Evolutionary conservation across 352 stramenopile genomes (phyloP), one percentile per base, ranked within the genome.

Genomic region (Phytophthora pseudosyringae): DNA sequence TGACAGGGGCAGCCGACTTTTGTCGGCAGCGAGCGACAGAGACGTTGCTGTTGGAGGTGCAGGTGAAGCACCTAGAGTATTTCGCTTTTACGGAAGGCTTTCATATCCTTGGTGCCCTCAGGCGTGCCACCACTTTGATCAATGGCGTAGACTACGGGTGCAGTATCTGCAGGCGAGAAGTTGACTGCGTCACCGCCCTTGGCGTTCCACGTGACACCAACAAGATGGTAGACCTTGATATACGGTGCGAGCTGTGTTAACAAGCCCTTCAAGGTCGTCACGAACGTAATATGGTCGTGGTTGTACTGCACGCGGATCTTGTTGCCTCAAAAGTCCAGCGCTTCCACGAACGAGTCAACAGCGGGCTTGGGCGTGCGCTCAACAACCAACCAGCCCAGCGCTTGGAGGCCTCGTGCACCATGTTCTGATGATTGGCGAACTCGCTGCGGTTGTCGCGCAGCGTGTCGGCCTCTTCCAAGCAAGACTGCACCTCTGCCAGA

Each of bases 241-340:
- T 99, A 99, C 11, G 66, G 77, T 67, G 96, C 91, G 52, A 99
- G 87, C 67, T 97, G 91, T 10, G 81, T 75, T 5, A 99, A 62
- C 32, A 98, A 64, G 31, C 67, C 81, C 78, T 99, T 99, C 62
- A 99, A 95, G 8, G 80, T 76, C 76, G 97, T 86, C 54, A 98
- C 98, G 66, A 98, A 99, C 18, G 83, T 85, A 51, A 98, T 86
- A 45, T 98, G 95, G 39, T 94, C 82, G 3, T 90, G 78, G 38
- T 95, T 98, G 81, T 91, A 98, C 71, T 98, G 89, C 73, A 98
- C 97, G 49, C 97, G 84, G 75, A 99, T 98, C 73, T 98, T 98
- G 81, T 99, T 99, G 44, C 93, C 93, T 93, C 96, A 99, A 77
- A 98, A 99, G 70, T 99, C 96, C 39, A 86, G 94, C 44, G 89